Percentiles rank a stretch among this genome's conserved stretches.
Evolutionary conservation across 139 green algal species (phyloP).

Genomic region (Micractinium sp.): DNA sequence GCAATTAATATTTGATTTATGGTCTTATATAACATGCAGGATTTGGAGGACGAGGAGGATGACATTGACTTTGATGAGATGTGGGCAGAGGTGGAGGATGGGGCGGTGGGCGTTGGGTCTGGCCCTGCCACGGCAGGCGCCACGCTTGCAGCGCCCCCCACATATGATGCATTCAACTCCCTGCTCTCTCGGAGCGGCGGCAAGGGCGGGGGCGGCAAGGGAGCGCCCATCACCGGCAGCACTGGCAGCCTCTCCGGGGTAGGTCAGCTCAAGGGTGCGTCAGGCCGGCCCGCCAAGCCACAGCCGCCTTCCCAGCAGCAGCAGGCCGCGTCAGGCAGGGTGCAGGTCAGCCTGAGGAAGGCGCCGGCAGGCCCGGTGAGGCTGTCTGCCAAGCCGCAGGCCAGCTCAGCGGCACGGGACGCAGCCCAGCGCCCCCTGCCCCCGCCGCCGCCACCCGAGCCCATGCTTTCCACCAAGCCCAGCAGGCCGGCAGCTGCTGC

Average conservation of each 20-base stretch:
- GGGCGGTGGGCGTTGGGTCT: no score
- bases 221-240: no score
- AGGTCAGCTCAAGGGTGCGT: neutral
- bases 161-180: neutral
- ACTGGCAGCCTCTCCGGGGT: neutral
- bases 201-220: neutral
- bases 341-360: neutral
- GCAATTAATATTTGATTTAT: no score
- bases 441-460: neutral
- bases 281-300: neutral
- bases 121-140: neutral
- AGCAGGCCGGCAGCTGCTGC: neutral
- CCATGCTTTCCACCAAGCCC: neutral
- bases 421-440: neutral
- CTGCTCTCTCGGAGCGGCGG: neutral
- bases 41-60: neutral
- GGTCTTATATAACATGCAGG: neutral
- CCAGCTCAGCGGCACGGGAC: neutral
- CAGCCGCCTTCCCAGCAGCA: neutral
- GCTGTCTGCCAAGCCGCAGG: conserved; percentile 6
- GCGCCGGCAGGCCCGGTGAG: neutral
- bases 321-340: neutral
- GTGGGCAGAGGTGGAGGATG: neutral
- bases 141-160: neutral
- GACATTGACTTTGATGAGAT: neutral